Percentiles rank a stretch among this genome's conserved stretches.
Evolutionary conservation across 148 eudicot genomes (phyloP).

Genomic region (Linanthus parryae): DNA sequence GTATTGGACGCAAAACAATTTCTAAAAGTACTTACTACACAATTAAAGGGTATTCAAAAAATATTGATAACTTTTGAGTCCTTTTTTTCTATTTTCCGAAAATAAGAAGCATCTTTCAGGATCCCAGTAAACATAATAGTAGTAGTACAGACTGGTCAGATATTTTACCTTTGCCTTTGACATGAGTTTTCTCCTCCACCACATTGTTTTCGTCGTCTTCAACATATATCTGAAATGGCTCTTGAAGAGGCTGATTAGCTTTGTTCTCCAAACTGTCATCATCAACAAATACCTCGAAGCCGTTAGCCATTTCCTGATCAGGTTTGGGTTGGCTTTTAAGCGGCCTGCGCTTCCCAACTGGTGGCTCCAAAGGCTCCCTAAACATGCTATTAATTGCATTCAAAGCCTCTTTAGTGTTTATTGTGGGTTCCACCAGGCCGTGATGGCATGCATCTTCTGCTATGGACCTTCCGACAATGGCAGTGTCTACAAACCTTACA

Average conservation of each 20-base stretch:
- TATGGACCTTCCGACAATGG: constrained; percentile 60
- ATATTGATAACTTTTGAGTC: constrained; percentile 21
- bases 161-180: too few relatives aligned
- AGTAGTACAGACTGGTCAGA: too few relatives aligned
- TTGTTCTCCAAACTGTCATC: constrained; percentile 24
- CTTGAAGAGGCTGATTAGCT: constrained; percentile 24
- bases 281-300: constrained; percentile 60
- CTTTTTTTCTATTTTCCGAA: constrained; percentile 18
- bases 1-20: too few relatives aligned
- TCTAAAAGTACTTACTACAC: too few relatives aligned
- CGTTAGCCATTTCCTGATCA: constrained; percentile 28
- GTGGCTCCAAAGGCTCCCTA: constrained; percentile 75
- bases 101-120: too few relatives aligned
- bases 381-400: constrained; percentile 83
- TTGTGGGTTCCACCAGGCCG: constrained; percentile 90
- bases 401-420: constrained; percentile 92
- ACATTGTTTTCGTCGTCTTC: constrained; percentile 45
- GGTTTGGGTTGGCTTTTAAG: constrained; percentile 29
- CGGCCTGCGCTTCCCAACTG: constrained; percentile 30
- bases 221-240: constrained; percentile 59
- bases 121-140: too few relatives aligned
- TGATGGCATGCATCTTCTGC: constrained; percentile 91
- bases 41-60: too few relatives aligned
- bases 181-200: constrained; percentile 15
- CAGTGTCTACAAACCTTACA: constrained; percentile 70